phyloP scores from a whole-genome alignment of 2,329 filamentous ascomycete species.

The Grosmannia clavigera region DNA sequence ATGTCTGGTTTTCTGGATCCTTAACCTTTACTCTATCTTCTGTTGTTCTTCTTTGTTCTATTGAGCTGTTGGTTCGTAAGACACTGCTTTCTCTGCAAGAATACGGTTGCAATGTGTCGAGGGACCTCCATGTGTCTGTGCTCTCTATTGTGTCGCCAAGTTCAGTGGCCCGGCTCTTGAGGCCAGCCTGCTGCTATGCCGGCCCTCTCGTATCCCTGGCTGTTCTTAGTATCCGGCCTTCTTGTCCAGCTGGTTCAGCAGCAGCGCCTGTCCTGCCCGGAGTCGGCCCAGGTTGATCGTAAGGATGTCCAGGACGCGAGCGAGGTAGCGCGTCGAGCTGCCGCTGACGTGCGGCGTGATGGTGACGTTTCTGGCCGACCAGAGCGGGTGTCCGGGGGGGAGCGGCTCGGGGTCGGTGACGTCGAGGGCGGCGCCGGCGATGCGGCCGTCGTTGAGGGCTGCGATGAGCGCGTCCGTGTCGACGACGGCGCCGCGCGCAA shows the following conservation, averaged over 20 bases:
- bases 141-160: too few species aligned
- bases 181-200: neutral
- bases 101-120: too few species aligned
- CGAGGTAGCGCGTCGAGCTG: conserved; percentile 25
- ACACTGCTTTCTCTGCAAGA: too few species aligned
- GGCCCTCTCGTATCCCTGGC: neutral
- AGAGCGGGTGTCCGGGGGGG: conserved; percentile 54
- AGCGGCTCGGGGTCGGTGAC: conserved; percentile 72
- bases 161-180: too few species aligned
- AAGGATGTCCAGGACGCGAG: conserved; percentile 30
- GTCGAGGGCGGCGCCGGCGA: conserved; percentile 57
- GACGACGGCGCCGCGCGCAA: conserved; percentile 47
- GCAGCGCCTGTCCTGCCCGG: conserved; percentile 5
- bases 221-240: conserved; percentile 11
- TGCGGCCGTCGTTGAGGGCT: conserved; percentile 33
- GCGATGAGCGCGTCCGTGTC: conserved; percentile 42
- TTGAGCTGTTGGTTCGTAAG: too few species aligned
- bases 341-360: conserved; percentile 45
- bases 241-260: conserved; percentile 12
- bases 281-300: conserved; percentile 24
- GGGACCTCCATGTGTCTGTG: too few species aligned
- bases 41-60: too few species aligned
- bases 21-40: too few species aligned
- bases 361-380: conserved; percentile 55
- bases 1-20: too few species aligned